phyloP scores from a whole-genome alignment of 2,329 filamentous ascomycete species.

The Ophiostoma ips region DNA sequence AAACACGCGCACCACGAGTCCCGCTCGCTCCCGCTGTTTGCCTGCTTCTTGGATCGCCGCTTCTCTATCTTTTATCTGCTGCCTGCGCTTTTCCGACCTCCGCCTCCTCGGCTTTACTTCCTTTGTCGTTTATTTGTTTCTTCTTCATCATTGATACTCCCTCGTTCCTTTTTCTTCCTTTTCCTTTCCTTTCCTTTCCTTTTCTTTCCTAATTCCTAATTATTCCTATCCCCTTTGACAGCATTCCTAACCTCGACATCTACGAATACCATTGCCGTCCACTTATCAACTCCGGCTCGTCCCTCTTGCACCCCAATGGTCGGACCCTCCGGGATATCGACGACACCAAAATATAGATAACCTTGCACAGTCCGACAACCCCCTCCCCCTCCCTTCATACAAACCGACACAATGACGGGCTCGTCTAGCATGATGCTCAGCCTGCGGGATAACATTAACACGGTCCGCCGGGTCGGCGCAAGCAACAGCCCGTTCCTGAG shows the following conservation, averaged over 20 bases:
- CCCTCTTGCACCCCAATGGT: neutral
- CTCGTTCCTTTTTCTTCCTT: too few relatives aligned
- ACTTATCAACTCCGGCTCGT: neutral
- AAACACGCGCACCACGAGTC: too few relatives aligned
- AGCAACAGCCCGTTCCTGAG: slow-evolving; percentile 35
- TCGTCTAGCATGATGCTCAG: slow-evolving; percentile 58
- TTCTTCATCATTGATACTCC: too few relatives aligned
- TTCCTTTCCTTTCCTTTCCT: too few relatives aligned
- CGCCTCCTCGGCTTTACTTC: too few relatives aligned
- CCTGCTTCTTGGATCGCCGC: too few relatives aligned
- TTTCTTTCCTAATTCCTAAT: too few relatives aligned
- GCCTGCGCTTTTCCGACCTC: too few relatives aligned
- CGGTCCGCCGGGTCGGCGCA: slow-evolving; percentile 40
- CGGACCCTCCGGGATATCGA: neutral
- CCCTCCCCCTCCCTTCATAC: neutral
- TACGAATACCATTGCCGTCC: neutral
- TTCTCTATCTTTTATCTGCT: too few relatives aligned
- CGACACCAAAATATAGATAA: neutral
- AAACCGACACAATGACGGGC: slow-evolving; percentile 40
- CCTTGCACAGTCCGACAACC: neutral
- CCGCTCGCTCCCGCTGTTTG: too few relatives aligned
- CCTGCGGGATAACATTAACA: slow-evolving; percentile 51
- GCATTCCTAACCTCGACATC: neutral
- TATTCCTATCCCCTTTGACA: too few relatives aligned
- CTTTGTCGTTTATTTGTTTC: too few relatives aligned